Evolutionary conservation across 2,329 filamentous ascomycete genomes (phyloP), one percentile per base, ranked within the genome.

Genomic region (Botrytis cinerea): DNA sequence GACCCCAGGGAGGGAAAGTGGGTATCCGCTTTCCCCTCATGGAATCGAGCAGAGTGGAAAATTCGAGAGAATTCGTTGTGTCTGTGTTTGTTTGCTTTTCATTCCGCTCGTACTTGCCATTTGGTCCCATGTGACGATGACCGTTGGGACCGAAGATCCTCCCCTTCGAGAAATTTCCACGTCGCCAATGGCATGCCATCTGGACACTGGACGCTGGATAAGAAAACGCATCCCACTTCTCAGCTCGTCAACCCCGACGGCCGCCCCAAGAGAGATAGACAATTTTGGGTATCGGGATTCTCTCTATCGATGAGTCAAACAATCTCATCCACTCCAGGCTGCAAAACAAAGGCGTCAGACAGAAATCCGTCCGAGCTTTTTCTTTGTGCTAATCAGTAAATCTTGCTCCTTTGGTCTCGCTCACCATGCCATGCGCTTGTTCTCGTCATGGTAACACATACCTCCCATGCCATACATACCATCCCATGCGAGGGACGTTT

Each of bases 281-380:
- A 32, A 32, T 28, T 45, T 63, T 63, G 40, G n/a, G 40, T 12
- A 32, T 32, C n/a, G 25, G 38, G 22, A 32, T 28, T 28, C 28
- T 28, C 28, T 64, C 45, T 45, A 38, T n/a, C 45, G 38, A 68
- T 68, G 66, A 68, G 45, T 68, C 66, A 68, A 38, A 38, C 7
- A 38, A 68, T 40, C 25, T 40, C 45, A 51, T 68, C 46, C 66
- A 68, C 46, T 40, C 64, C 32, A 48, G 66, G 66, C 66, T 68
- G 46, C 62, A 46, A 64, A 64, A 46, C n/a, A 28, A 43, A 64
- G 43, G 61, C 61, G 38, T 46, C 40, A 32, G 40, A 20, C 61
- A 64, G 62, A 64, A 46, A 64, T 14, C 43, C 8, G 38, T 12
- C 40, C 62, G 43, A 64, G 62, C 48, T 68, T 68, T 14, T 38